Evolutionary conservation across 2,329 filamentous ascomycete genomes (phyloP), one percentile per base, ranked within the genome.

Genomic region (Fonsecaea pugnacius): DNA sequence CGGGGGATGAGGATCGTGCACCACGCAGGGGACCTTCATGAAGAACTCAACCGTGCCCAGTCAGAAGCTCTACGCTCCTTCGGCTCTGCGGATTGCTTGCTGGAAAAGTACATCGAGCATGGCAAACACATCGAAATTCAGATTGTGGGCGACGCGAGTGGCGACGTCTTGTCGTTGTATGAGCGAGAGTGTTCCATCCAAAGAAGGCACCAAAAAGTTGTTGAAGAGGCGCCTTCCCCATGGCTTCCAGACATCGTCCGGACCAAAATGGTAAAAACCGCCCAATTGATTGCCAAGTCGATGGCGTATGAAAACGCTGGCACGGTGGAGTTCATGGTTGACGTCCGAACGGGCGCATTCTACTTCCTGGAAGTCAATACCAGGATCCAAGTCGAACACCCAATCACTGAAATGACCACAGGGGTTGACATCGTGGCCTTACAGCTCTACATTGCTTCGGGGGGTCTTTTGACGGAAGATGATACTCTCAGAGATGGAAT

Each of bases 141-240:
- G 64, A 76, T 84, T 3, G 55, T 84, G 1, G 82, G 82, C 2
- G 78, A 84, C 67, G 76, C 79, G 3, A 58, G 69, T 1, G 82
- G 81, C 0, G 70, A 73, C 2, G 78, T 80, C 0, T 68, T 78
- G n/a, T 72, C 76, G 16, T 70, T 78, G 0, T 77, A 79, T 3
- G 82, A 84, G 58, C 73, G 83, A 4, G 83, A 84, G 40, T 85
- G 83, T 62, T 83, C 81, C 4, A 69, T 84, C 1, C 82, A 85
- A 57, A 71, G 83, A 7, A 74, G 82, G 1, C 78, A 84, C 63
- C 81, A 84, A 60, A 84, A 84, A 63, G 76, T 84, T 1, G 73
- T 84, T 0, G 83, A 85, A 65, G 80, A 83, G 70, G 76, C 75
- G 1, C 79, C 80, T 0, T 77, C 75, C 6, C 58, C 70, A 0